phyloP scores from a whole-genome alignment of 2,329 filamentous ascomycete genomes.

The Epicoccum nigrum region DNA sequence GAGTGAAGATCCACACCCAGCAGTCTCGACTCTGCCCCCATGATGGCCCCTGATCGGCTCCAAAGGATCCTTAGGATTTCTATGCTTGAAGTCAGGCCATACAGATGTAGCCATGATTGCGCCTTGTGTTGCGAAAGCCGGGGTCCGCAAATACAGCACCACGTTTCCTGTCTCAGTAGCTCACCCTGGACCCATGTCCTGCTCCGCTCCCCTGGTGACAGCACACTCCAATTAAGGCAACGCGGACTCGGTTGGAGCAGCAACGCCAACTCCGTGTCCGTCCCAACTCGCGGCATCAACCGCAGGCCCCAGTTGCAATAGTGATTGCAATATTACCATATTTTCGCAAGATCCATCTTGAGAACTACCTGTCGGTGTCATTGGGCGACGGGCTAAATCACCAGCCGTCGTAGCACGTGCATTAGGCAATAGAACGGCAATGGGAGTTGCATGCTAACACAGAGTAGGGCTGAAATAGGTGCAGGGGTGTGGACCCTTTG shows the following conservation, averaged over 20 bases:
- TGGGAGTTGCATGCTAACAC: conserved; percentile 5
- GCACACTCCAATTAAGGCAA: conserved; percentile 1
- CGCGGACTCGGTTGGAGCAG: neutral
- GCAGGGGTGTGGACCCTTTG: neutral
- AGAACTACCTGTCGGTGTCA: neutral
- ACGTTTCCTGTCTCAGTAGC: conserved; percentile 8
- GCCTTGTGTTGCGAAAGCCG: conserved; percentile 2
- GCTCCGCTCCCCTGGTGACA: conserved; percentile 5
- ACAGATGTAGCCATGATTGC: conserved; percentile 5
- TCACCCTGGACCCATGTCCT: neutral
- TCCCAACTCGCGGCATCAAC: neutral
- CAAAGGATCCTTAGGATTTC: neutral
- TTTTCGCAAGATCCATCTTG: neutral
- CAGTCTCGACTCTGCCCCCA: conserved; percentile 2
- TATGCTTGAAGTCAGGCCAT: conserved; percentile 6
- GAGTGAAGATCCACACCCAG: neutral
- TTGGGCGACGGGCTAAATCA: neutral
- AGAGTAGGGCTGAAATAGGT: conserved; percentile 9
- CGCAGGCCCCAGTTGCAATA: conserved; percentile 1
- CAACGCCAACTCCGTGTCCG: neutral
- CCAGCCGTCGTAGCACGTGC: conserved; percentile 8
- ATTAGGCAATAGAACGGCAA: conserved; percentile 6
- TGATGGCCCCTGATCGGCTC: conserved; percentile 7
- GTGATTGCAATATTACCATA: neutral
- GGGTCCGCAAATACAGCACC: conserved; percentile 11